Evolutionary conservation across 2,329 filamentous ascomycete species (phyloP).

Genomic region (Aureobasidium sp.): DNA sequence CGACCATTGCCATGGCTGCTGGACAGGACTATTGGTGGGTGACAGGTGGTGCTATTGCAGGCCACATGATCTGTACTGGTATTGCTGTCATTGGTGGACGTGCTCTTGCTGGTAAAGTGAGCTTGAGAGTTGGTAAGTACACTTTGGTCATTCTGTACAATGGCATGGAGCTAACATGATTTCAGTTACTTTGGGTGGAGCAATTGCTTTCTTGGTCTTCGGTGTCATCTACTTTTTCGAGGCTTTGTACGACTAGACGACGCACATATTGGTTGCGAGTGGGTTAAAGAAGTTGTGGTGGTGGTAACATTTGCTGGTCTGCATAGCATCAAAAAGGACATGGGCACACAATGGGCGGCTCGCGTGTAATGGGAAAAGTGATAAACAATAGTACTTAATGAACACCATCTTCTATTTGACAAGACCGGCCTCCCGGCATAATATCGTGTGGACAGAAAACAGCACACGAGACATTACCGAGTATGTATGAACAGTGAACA

Average conservation of each 20-base stretch:
- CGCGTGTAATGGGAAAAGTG: background rate
- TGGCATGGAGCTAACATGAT: constrained; percentile 21
- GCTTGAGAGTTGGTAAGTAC: constrained; percentile 85
- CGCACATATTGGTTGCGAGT: background rate
- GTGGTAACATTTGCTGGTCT: constrained; percentile 3
- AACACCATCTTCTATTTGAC: background rate
- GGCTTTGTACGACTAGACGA: constrained; percentile 18
- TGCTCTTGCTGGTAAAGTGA: constrained; percentile 87
- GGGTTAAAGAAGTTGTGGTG: background rate
- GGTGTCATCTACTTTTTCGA: constrained; percentile 87
- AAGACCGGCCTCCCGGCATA: too few relatives aligned
- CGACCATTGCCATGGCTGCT: constrained; percentile 97
- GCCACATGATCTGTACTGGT: constrained; percentile 83
- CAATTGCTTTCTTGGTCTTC: constrained; percentile 81
- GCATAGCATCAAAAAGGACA: constrained; percentile 8
- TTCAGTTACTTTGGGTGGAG: constrained; percentile 83
- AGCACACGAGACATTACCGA: background rate
- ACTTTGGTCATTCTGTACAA: background rate
- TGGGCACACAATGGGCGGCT: background rate
- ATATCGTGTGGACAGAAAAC: background rate
- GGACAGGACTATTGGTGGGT: constrained; percentile 99
- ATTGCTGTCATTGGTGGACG: constrained; percentile 86
- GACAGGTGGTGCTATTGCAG: constrained; percentile 74
- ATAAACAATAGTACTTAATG: constrained; percentile 3
- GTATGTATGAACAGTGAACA: background rate